Evolutionary conservation across 2,329 filamentous ascomycete species (phyloP), one percentile per base, ranked within the genome.

Genomic region (Rugonectria rugulosa): DNA sequence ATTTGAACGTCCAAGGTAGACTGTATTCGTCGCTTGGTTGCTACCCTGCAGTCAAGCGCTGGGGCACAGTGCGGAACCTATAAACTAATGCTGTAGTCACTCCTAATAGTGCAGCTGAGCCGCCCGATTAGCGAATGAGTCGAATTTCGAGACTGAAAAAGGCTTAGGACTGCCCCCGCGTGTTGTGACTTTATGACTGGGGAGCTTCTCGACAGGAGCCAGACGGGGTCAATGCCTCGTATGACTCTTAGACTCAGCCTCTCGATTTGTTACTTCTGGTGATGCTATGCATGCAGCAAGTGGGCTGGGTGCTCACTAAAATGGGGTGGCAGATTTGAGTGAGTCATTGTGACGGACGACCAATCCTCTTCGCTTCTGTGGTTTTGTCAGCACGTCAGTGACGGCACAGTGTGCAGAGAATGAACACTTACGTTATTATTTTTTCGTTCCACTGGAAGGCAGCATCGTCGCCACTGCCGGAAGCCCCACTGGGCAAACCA

Each of bases 271-370:
- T 42, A 42, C 19, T 36, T 26, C 31, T 41, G 23, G 31, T 27
- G 37, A 31, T 32, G 42, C 10, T 20, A 42, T 42, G 46, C 20
- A 40, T 20, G 20, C 11, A n/a, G 9, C 5, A 40, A 24, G 46
- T 49, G 46, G 46, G 46, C 46, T 48, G 36, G 46, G 20, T n/a
- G 27, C 46, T 24, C 21, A 44, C 36, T 41, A 27, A 41, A 49
- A 37, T 38, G 21, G 34, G 26, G 34, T 19, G 31, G 49, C 24
- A 42, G 53, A 37, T 15, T n/a, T 9, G 36, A 7, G 21, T 36
- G 53, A 56, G 42, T 53, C 53, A 56, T 56, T 53, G 27, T 54
- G 52, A 50, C 41, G 45, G 15, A 9, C 34, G 38, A 24, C 52
- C 45, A 55, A 47, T 48, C 53, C n/a, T n/a, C n/a, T n/a, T n/a